Conservation (phyloP, 2,329 filamentous ascomycete species). For the Sphaerulina vaccinii region DNA sequence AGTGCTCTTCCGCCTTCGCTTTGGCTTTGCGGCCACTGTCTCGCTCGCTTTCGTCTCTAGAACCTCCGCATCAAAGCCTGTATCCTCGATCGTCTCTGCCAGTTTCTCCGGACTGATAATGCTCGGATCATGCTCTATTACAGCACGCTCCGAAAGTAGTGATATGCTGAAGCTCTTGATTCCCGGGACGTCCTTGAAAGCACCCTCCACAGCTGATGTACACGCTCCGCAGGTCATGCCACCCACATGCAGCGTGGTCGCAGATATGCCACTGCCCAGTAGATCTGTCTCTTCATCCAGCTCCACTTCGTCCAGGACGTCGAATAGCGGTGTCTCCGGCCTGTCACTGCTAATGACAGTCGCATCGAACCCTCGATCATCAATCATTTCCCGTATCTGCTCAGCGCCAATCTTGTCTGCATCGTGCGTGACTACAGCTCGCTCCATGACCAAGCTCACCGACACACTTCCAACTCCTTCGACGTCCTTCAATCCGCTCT, state of each 20-base stretch:
- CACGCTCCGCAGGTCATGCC: conserved; percentile 90
- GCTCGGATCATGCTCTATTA: conserved; percentile 81
- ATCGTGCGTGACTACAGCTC: conserved; percentile 89
- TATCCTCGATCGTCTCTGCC: conserved; percentile 83
- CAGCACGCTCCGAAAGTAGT: conserved; percentile 92
- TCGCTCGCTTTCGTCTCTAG: conserved; percentile 64
- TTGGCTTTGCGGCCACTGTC: conserved; percentile 37
- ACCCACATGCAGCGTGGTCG: conserved; percentile 84
- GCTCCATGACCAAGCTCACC: conserved; percentile 92
- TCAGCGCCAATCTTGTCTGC: conserved; percentile 71
- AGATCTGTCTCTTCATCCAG: conserved; percentile 24
- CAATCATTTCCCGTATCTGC: conserved; percentile 77
- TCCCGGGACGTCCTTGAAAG: conserved; percentile 78
- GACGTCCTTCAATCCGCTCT: conserved; percentile 79
- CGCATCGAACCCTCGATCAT: conserved; percentile 89
- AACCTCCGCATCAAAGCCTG: conserved; percentile 85
- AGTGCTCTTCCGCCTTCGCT: conserved; percentile 41
- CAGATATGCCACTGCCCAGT: conserved; percentile 66
- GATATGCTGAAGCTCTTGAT: conserved; percentile 87
- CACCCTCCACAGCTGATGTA: conserved; percentile 90
- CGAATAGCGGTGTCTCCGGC: conserved; percentile 28
- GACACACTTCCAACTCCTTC: conserved; percentile 83
- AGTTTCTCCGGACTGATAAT: conserved; percentile 72
- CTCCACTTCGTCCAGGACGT: conserved; percentile 24
- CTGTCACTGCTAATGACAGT: conserved; percentile 46